Evolutionary conservation across 2,329 filamentous ascomycete species (phyloP).

Genomic region (Clonostachys sp.): DNA sequence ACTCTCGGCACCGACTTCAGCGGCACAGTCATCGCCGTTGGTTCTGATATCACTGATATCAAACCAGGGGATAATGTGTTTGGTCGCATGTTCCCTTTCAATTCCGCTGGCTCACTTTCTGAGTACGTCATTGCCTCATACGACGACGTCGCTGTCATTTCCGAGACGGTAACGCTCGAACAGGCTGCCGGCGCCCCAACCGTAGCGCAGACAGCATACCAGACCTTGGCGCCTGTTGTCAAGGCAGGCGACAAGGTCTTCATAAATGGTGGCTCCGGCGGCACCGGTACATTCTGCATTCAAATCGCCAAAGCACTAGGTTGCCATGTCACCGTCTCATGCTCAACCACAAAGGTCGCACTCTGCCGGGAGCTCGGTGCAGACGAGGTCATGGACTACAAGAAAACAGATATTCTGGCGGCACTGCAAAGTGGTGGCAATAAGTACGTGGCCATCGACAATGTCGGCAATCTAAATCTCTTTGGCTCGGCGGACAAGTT

Average conservation of each 20-base stretch:
- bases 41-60: conserved; percentile 16
- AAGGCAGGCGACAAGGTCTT: conserved; percentile 52
- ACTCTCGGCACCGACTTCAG: conserved; percentile 46
- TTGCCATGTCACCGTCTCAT: conserved; percentile 57
- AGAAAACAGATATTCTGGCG: conserved; percentile 38
- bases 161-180: conserved; percentile 27
- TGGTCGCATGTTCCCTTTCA: conserved; percentile 21
- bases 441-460: conserved; percentile 52
- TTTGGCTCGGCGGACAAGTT: background rate
- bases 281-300: conserved; percentile 55
- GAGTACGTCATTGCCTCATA: conserved; percentile 32
- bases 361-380: conserved; percentile 57
- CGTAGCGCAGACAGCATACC: conserved; percentile 42
- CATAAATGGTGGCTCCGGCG: conserved; percentile 63
- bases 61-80: conserved; percentile 36
- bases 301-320: conserved; percentile 61
- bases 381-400: conserved; percentile 62
- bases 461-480: conserved; percentile 35
- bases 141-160: conserved; percentile 28
- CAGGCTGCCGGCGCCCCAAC: conserved; percentile 37
- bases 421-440: conserved; percentile 38
- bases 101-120: conserved; percentile 31
- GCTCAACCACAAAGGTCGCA: conserved; percentile 53
- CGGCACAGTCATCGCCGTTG: conserved; percentile 37
- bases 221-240: conserved; percentile 40